phyloP scores from a whole-genome alignment of 768 basidiomycete genomes.

The Boletellus ananas region DNA sequence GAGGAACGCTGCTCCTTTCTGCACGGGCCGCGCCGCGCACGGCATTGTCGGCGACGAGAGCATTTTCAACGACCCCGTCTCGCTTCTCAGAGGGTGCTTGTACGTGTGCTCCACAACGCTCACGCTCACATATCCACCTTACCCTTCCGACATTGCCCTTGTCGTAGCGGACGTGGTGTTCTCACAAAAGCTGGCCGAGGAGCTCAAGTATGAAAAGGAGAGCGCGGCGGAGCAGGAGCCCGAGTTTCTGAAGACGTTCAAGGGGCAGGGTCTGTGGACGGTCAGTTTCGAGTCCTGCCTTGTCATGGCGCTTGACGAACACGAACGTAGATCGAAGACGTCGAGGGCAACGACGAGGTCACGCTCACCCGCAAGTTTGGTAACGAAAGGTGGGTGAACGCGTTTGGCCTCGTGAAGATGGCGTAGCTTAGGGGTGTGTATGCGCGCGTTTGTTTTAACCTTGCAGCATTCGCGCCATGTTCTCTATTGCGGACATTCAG shows the following conservation, averaged over 20 bases:
- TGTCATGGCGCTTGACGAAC: too few relatives aligned
- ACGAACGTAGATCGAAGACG: slow-evolving; percentile 59
- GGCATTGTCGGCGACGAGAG: slow-evolving; percentile 28
- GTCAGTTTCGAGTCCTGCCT: slow-evolving; percentile 32
- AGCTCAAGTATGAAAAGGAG: slow-evolving; percentile 84
- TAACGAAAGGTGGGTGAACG: slow-evolving; percentile 71
- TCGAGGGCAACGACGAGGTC: slow-evolving; percentile 75
- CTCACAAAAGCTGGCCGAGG: slow-evolving; percentile 70
- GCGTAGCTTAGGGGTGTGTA: neutral
- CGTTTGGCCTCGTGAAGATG: neutral
- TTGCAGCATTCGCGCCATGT: slow-evolving; percentile 74
- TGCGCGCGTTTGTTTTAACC: neutral
- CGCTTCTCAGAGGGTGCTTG: slow-evolving; percentile 43
- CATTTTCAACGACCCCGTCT: slow-evolving; percentile 39
- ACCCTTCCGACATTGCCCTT: neutral
- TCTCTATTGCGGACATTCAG: slow-evolving; percentile 89
- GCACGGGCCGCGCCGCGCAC: slow-evolving; percentile 12
- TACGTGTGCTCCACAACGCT: slow-evolving; percentile 30
- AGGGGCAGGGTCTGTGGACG: slow-evolving; percentile 71
- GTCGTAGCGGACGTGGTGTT: slow-evolving; percentile 72
- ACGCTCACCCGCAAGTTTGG: slow-evolving; percentile 79
- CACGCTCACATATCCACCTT: too few relatives aligned
- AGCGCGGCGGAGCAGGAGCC: slow-evolving; percentile 46
- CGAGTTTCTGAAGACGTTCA: slow-evolving; percentile 77
- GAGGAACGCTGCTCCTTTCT: slow-evolving; percentile 16